Evolutionary conservation across 192 early-diverging fungal genomes (phyloP).

Genomic region (Backusella westeae): DNA sequence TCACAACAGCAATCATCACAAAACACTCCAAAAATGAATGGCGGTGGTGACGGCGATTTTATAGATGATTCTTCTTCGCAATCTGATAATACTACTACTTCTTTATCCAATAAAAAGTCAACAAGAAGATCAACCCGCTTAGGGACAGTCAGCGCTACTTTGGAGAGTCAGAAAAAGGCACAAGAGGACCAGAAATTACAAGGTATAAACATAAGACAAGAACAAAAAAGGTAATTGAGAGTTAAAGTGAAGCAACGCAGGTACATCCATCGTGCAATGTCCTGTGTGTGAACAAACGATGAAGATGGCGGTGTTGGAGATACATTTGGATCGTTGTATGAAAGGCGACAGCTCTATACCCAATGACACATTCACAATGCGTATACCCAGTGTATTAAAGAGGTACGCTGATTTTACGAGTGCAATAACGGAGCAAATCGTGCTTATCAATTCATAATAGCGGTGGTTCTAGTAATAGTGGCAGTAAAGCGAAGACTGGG

Average conservation of each 20-base stretch:
- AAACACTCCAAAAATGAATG: neutral
- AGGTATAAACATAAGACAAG: neutral
- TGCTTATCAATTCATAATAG: neutral
- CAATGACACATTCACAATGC: neutral
- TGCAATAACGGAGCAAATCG: neutral
- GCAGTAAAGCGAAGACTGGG: neutral
- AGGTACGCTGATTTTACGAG: neutral
- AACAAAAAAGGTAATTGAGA: neutral
- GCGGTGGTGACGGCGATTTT: neutral
- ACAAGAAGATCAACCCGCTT: neutral
- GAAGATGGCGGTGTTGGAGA: constrained; percentile 23
- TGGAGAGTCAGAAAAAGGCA: neutral
- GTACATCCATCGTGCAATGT: constrained; percentile 27
- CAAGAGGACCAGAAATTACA: neutral
- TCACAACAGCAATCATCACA: neutral
- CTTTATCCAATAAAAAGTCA: neutral
- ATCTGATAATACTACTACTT: neutral
- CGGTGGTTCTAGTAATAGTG: neutral
- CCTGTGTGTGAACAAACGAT: constrained; percentile 36
- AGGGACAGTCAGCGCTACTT: neutral
- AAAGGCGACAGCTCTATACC: constrained; percentile 22
- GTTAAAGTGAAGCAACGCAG: neutral
- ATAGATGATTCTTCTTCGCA: neutral
- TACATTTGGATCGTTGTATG: constrained; percentile 36
- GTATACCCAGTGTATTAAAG: neutral